Base-by-base conservation (phyloP, 2,329 filamentous ascomycete species). In the Colletotrichum agaves region DNA sequence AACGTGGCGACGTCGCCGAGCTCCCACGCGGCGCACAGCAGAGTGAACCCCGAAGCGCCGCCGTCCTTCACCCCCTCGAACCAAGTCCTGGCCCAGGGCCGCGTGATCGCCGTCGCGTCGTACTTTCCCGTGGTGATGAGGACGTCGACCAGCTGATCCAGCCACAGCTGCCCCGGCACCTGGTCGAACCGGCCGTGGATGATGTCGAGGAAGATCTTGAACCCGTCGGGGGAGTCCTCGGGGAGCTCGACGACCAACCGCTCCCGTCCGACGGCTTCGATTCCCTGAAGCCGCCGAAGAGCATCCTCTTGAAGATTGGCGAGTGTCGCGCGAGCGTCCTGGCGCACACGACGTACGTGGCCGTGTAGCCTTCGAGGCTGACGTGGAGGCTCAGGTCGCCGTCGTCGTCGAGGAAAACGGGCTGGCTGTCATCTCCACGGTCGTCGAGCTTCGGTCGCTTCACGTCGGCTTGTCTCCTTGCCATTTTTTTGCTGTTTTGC, bases 241-340 rank as follows among this genome's bases (percentile, higher is more conserved):
- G 55, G 56, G 2, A 64, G 35, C 2, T 44, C 15, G 2, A 64
- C 15, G 8, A 21, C 8, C 35, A 37, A 4, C 13, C 35, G 35
- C 43, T 46, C n/a, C 19, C 35, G 13, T 37, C 35, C 13, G 19
- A n/a, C 0, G 52, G 59, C 49, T 64, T 70, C 37, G 72, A 67
- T 50, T 76, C 74, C 12, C 55, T 52, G 49, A 76, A 75, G 4
- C 68, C 47, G 4, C 74, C 73, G 46, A 70, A 72, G 0, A 77
- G 69, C 75, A 77, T 75, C 1, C 62, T 59, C 19, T 73, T 74
- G 60, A 76, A 75, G 4, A 76, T 74, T 0, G 71, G 69, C 2
- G 74, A 77, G 5, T 70, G 70, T 2, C 75, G 70, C 1, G 72
- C 70, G 3, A 77, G 57, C 0, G 75, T 61, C 17, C 19, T 56